Base-by-base conservation (phyloP, 768 basidiomycete genomes). In the Macrolepiota dolichaula region DNA sequence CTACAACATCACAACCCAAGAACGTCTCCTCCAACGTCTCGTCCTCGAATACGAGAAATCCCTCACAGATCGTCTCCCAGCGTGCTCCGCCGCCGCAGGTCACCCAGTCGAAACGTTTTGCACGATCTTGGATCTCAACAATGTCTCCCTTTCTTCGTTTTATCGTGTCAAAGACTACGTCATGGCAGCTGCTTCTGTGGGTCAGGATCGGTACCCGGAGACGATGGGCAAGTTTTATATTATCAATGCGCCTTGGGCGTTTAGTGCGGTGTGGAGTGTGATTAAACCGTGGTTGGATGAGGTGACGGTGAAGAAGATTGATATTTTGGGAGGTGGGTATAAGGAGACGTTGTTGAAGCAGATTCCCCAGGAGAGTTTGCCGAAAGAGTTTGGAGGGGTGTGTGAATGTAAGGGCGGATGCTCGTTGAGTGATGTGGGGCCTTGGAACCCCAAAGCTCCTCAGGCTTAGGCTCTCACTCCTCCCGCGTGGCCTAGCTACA, bases 161-260 rank as follows among this genome's bases (percentile, higher is more conserved):
- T 95, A 89, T 74, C 85, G 84, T 69, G 95, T 98, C 76, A 96
- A 93, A 77, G 91, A 92, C 75, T 96, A 94, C 79, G 90, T 98
- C 46, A 82, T 80, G 63, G 74, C 83, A 22, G 91, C 94, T 0
- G 77, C 89, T 0, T 70, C 72, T 27, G 88, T 99, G 73, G 92
- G 93, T 11, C 95, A 97, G 73, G 85, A 97, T 77, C 81, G 90
- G 65, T 98, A 95, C 74, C 92, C 94, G 1, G 93, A 96, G 73
- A 86, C 82, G 65, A 94, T 98, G 96, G 96, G 96, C 78, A 93
- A 92, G 72, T 98, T 99, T 80, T 99, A 92, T 81, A 95, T 98
- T 82, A 91, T 97, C 83, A 98, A 98, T 70, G 92, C 94, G 0
- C 96, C 96, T 0, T 98, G 90, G 87, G 82, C 86, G 55, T 99